Evolutionary conservation across 257 asterid genomes (phyloP).

Genomic region (Nicotiana paniculata): DNA sequence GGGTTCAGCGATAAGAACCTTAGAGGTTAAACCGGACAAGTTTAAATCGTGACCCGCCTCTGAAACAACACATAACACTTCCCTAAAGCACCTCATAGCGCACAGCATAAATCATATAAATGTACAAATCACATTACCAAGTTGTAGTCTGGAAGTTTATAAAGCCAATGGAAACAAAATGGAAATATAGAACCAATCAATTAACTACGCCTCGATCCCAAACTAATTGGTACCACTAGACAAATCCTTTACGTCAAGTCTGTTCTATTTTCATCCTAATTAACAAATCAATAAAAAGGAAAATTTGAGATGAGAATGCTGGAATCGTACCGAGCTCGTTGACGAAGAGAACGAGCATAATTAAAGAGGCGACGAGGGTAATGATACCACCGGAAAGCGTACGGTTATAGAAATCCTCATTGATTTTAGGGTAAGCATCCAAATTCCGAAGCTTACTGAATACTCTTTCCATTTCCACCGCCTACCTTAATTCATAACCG

Average conservation of each 20-base stretch:
- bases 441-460: conserved; percentile 67
- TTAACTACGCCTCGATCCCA: not conserved
- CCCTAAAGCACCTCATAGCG: not conserved
- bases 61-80: not conserved
- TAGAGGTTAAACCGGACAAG: too few species aligned
- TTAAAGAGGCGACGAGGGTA: conserved; percentile 63
- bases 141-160: not conserved
- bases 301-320: not conserved
- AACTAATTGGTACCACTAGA: not conserved
- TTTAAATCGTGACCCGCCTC: too few species aligned
- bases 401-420: conserved; percentile 95
- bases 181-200: not conserved
- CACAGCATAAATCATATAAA: not conserved
- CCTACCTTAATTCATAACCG: conserved; percentile 2
- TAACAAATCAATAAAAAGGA: not conserved
- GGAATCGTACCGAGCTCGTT: conserved; percentile 74
- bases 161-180: not conserved
- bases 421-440: conserved; percentile 94
- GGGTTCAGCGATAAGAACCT: too few species aligned
- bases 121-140: not conserved
- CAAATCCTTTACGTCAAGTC: not conserved
- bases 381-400: conserved; percentile 86
- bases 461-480: conserved; percentile 39
- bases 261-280: not conserved
- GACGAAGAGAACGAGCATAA: conserved; percentile 67